Evolutionary conservation across 2,329 filamentous ascomycete species (phyloP).

Genomic region (Penicillium sp.): DNA sequence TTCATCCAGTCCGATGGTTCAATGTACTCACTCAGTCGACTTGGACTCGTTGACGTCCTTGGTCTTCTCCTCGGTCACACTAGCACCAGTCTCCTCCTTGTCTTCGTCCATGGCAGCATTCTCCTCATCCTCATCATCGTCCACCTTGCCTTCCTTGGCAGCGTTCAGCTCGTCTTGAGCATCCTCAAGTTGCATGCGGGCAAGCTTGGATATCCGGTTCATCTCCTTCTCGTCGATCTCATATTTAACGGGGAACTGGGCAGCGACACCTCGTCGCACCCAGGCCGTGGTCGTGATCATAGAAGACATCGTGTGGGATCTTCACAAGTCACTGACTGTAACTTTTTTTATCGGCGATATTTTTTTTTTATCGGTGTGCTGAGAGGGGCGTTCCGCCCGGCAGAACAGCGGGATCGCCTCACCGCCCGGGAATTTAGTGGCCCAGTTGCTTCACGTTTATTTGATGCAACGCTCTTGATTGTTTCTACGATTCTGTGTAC

Average conservation of each 20-base stretch:
- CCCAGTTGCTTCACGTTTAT: constrained; percentile 6
- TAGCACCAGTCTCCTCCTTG: constrained; percentile 34
- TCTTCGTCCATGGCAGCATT: constrained; percentile 43
- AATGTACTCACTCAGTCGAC: constrained; percentile 20
- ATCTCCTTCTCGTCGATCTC: constrained; percentile 74
- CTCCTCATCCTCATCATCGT: constrained; percentile 40
- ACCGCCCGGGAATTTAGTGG: constrained; percentile 26
- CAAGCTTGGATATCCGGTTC: constrained; percentile 70
- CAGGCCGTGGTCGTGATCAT: constrained; percentile 77
- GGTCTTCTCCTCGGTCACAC: constrained; percentile 23
- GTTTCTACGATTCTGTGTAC: neutral
- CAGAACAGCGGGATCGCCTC: constrained; percentile 27
- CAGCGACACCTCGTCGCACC: constrained; percentile 74
- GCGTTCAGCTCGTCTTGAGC: constrained; percentile 81
- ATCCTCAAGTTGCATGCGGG: constrained; percentile 81
- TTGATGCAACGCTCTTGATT: neutral
- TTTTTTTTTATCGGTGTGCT: constrained; percentile 26
- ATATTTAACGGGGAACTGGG: constrained; percentile 72
- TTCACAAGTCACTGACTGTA: constrained; percentile 13
- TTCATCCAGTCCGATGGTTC: neutral
- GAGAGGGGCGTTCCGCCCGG: constrained; percentile 30
- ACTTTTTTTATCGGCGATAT: constrained; percentile 30
- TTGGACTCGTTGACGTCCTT: constrained; percentile 19
- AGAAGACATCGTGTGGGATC: constrained; percentile 40
- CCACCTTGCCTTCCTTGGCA: constrained; percentile 55